These are phyloP conservation scores for Paragyromitra xinjiangensis DNA, from an alignment of 495 filamentous ascomycete genomes.

Conservation along the genomic window DNA sequence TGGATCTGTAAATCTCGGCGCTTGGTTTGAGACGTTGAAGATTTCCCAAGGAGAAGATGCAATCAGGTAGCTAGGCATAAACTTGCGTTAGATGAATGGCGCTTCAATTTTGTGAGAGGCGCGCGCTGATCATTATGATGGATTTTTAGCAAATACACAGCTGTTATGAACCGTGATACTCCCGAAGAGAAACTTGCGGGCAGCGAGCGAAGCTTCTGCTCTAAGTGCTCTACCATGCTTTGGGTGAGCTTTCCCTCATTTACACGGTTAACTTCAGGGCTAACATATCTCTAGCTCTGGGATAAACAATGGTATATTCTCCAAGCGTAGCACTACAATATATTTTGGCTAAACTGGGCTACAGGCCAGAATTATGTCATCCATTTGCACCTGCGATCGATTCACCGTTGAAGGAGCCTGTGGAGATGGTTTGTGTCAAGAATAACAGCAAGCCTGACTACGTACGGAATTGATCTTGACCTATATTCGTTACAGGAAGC, in stretches of 20 bases:
- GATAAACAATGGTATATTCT: constrained; percentile 27
- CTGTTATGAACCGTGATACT: constrained; percentile 64
- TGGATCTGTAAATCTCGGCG: constrained; percentile 66
- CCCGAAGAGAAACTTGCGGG: constrained; percentile 60
- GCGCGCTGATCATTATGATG: background rate
- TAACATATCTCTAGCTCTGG: constrained; percentile 16
- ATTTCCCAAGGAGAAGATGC: constrained; percentile 63
- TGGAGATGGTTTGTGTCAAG: constrained; percentile 66
- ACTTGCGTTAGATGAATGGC: background rate
- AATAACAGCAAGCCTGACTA: constrained; percentile 63
- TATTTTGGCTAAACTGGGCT: constrained; percentile 58
- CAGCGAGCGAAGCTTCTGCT: constrained; percentile 66
- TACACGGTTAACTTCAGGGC: background rate
- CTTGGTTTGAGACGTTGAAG: constrained; percentile 62
- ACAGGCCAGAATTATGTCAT: constrained; percentile 67
- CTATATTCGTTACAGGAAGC: background rate
- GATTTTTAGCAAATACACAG: constrained; percentile 63
- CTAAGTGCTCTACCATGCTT: constrained; percentile 60
- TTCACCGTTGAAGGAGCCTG: constrained; percentile 64
- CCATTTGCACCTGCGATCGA: constrained; percentile 69
- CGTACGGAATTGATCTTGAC: constrained; percentile 61
- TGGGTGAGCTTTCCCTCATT: constrained; percentile 13
- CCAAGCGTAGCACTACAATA: constrained; percentile 52
- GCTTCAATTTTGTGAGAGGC: background rate
- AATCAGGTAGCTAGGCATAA: constrained; percentile 54